These are phyloP conservation scores for Mycena pura DNA, from an alignment of 768 basidiomycete species.

Conservation along the genomic window DNA sequence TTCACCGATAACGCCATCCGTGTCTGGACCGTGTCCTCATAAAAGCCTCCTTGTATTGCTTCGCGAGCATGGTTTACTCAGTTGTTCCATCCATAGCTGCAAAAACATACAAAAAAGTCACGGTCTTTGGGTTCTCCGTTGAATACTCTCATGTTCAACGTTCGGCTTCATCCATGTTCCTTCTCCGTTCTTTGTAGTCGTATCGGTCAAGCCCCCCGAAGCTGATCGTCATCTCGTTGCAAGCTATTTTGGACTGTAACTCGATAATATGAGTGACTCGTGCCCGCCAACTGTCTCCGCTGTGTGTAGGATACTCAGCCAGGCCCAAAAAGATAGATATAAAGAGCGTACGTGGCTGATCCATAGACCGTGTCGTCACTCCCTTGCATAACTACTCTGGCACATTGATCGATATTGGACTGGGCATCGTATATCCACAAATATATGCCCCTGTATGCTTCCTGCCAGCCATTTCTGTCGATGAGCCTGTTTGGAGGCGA, in stretches of 20 bases:
- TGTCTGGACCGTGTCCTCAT: conserved; percentile 86
- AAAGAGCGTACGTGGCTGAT: conserved; percentile 71
- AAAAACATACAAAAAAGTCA: conserved; percentile 28
- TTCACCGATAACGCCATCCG: conserved; percentile 95
- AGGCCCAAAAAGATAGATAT: not conserved
- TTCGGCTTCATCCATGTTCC: conserved; percentile 67
- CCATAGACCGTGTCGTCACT: conserved; percentile 78
- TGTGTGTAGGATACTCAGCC: conserved; percentile 37
- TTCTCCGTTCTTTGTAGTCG: conserved; percentile 66
- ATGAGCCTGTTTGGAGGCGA: conserved; percentile 63
- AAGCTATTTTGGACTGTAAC: conserved; percentile 70
- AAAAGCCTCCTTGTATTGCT: conserved; percentile 37
- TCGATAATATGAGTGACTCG: conserved; percentile 73
- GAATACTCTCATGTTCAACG: not conserved
- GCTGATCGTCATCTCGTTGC: conserved; percentile 68
- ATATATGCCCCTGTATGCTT: conserved; percentile 70
- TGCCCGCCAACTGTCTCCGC: conserved; percentile 85
- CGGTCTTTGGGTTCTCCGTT: conserved; percentile 29
- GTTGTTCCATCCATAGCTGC: conserved; percentile 24
- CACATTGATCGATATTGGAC: conserved; percentile 72
- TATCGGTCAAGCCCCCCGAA: conserved; percentile 81
- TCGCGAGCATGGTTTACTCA: conserved; percentile 18
- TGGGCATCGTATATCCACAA: conserved; percentile 78
- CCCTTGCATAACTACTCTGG: conserved; percentile 65
- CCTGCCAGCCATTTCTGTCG: conserved; percentile 72